Conservation (phyloP, 1,284 basidiomycete genomes). For the Singerocomus rubriflavus region DNA sequence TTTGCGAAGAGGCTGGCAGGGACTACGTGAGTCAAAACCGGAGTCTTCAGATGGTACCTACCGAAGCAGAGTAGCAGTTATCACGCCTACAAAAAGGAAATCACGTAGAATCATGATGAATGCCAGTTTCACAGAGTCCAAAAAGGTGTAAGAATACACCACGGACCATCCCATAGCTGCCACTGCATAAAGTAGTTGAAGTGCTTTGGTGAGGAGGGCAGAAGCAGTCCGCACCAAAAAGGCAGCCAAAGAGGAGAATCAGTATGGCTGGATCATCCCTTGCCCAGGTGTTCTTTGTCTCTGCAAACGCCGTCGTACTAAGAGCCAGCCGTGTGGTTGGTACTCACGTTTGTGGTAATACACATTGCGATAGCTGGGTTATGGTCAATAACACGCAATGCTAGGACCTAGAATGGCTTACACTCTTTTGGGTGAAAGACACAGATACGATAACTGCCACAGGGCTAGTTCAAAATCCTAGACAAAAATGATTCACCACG, state of each 20-base stretch:
- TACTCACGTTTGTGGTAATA: slow-evolving; percentile 83
- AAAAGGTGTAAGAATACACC: slow-evolving; percentile 67
- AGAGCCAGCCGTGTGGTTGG: neutral
- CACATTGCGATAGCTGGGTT: slow-evolving; percentile 76
- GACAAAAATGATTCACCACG: neutral
- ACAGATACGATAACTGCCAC: slow-evolving; percentile 91
- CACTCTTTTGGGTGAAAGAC: slow-evolving; percentile 87
- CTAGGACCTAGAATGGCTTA: slow-evolving; percentile 43
- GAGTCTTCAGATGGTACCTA: slow-evolving; percentile 24
- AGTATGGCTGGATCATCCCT: slow-evolving; percentile 93
- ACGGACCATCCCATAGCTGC: slow-evolving; percentile 81
- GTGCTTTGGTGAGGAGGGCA: neutral
- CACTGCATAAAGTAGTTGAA: slow-evolving; percentile 40
- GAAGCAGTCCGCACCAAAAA: slow-evolving; percentile 52
- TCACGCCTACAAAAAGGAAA: slow-evolving; percentile 73
- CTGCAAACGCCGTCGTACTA: slow-evolving; percentile 37
- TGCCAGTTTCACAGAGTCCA: slow-evolving; percentile 60
- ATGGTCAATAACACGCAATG: slow-evolving; percentile 13
- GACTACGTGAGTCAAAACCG: neutral
- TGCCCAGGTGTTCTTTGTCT: slow-evolving; percentile 98
- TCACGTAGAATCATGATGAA: slow-evolving; percentile 85
- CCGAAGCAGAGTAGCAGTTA: slow-evolving; percentile 80
- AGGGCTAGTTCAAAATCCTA: slow-evolving; percentile 94
- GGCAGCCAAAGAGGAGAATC: slow-evolving; percentile 75
- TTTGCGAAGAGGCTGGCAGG: slow-evolving; percentile 68